Evolutionary conservation across 129 eudicot genomes (phyloP), one percentile per base, ranked within the genome.

Genomic region (Pittosporum tobira): DNA sequence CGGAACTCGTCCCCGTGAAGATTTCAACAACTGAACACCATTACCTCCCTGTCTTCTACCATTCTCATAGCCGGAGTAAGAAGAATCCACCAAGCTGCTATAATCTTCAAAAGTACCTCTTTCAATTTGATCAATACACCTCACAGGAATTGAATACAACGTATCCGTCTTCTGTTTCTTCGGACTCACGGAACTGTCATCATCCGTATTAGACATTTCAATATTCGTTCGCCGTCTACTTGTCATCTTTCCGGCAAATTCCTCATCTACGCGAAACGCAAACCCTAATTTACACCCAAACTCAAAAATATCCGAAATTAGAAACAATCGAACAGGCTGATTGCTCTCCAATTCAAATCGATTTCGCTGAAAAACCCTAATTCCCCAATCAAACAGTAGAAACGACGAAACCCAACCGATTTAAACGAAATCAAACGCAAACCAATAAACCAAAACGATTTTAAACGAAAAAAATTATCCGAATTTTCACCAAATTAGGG

Each of bases 1-100:
- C 22, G 69, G 65, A 27, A 55, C 61, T n/a, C 93, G 83, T 22
- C 84, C 79, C n/a, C 84, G 45, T 0, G 95, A 77, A 1, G 93
- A 79, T 61, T 72, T 84, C 51, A 77, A 65, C 30, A 77, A 28
- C 26, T 67, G 72, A 72, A 78, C 74, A 24, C 29, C 55, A 53
- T 47, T 16, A 53, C 25, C 49, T 47, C 48, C 25, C 26, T 19
- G 20, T 29, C 27, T 51, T 30, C 51, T 48, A 2, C 76, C 36
- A 57, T 54, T 70, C 23, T 46, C 63, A 54, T 36, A 29, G 5
- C 16, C 86, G 34, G 52, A 55, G 31, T 64, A 34, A 62, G 66
- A 73, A 19, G 75, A 68, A 61, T 68, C 65, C 44, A 49, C 49
- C 2, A 67, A 66, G 30, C 23, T 59, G 25, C 62, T 34, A 25